These are phyloP conservation scores for Ophiostoma australiae DNA, from an alignment of 2,329 filamentous ascomycete species.

Conservation along the genomic window DNA sequence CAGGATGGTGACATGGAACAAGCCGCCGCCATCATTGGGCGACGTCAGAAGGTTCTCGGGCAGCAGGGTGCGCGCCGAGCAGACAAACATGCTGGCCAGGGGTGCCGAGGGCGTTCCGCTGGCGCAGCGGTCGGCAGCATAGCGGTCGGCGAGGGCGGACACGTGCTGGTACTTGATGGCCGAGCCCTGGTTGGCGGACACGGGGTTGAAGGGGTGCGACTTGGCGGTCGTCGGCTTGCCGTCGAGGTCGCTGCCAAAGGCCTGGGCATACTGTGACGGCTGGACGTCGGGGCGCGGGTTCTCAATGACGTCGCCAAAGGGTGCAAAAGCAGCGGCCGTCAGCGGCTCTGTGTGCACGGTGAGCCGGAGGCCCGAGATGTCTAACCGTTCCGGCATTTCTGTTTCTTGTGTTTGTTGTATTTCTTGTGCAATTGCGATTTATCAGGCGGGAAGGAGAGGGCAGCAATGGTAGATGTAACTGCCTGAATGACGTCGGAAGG, in stretches of 20 bases:
- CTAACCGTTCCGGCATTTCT: constrained; percentile 27
- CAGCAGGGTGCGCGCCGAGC: constrained; percentile 54
- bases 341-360: constrained; percentile 60
- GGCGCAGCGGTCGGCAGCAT: constrained; percentile 52
- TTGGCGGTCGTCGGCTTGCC: neutral
- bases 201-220: constrained; percentile 38
- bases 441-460: neutral
- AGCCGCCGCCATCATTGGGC: constrained; percentile 22
- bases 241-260: constrained; percentile 20
- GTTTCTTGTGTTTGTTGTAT: neutral
- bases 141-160: constrained; percentile 67
- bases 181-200: constrained; percentile 75
- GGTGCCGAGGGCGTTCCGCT: constrained; percentile 54
- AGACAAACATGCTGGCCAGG: constrained; percentile 86
- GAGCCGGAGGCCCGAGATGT: constrained; percentile 46
- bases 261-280: constrained; percentile 39
- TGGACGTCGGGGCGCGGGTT: constrained; percentile 60
- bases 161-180: constrained; percentile 83
- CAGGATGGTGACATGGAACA: constrained; percentile 67
- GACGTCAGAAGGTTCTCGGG: neutral
- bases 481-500: neutral
- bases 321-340: constrained; percentile 62
- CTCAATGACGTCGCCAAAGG: constrained; percentile 77
- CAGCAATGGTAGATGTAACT: neutral
- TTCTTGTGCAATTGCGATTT: neutral